Conservation (phyloP, 768 basidiomycete genomes). For the Crucibulum laeve region DNA sequence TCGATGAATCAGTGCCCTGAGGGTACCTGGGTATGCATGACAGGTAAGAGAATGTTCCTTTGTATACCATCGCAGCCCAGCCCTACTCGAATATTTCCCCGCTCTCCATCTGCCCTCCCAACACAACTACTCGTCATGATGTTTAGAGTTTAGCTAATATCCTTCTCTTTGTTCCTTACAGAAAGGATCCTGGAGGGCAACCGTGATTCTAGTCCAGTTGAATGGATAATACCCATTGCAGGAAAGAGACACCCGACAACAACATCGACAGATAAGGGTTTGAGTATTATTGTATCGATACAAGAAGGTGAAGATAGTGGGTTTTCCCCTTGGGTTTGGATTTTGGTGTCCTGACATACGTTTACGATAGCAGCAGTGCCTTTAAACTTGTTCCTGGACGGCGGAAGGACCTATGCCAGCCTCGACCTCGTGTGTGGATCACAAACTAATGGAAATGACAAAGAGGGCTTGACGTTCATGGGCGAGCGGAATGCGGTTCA, state of each 20-base stretch:
- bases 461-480: conserved; percentile 10
- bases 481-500: conserved; percentile 12
- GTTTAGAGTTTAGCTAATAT: no score
- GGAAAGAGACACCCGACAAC: conserved; percentile 3
- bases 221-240: conserved; percentile 7
- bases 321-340: background rate
- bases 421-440: background rate
- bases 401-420: conserved; percentile 3
- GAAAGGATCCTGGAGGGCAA: no score
- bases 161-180: no score
- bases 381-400: conserved; percentile 4
- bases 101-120: no score
- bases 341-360: background rate
- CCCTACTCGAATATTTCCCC: no score
- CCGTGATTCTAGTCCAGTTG: no score
- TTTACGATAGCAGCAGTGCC: background rate
- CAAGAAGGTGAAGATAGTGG: background rate
- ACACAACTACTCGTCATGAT: no score
- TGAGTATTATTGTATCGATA: conserved; percentile 6
- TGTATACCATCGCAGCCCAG: no score
- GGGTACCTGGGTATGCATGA: conserved; percentile 24
- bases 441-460: conserved; percentile 1
- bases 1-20: conserved; percentile 13
- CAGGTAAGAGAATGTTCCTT: conserved; percentile 13
- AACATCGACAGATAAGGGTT: conserved; percentile 1